Conservation (phyloP, 2,329 filamentous ascomycete genomes). For the Akanthomyces uredinophilus region DNA sequence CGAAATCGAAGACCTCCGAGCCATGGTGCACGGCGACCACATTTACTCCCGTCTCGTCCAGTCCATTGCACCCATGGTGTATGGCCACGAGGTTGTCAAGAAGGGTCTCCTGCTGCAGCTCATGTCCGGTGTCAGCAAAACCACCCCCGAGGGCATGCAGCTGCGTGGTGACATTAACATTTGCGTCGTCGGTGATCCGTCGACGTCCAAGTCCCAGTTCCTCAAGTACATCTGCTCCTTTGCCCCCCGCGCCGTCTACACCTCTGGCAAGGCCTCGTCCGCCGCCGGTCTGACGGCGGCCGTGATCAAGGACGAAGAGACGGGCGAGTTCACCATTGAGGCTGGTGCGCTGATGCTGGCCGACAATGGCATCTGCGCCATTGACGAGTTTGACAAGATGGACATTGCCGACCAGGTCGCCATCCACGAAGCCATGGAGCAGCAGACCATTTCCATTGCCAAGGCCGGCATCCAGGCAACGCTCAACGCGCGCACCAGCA, state of each 20-base stretch:
- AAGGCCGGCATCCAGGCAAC: constrained; percentile 98
- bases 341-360: constrained; percentile 96
- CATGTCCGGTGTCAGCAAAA: constrained; percentile 92
- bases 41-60: constrained; percentile 92
- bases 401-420: constrained; percentile 95
- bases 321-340: constrained; percentile 97
- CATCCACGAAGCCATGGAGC: constrained; percentile 99
- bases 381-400: constrained; percentile 99
- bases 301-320: constrained; percentile 97
- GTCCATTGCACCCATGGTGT: constrained; percentile 93
- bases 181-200: constrained; percentile 94
- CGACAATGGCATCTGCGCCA: constrained; percentile 94
- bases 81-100: constrained; percentile 95
- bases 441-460: constrained; percentile 98
- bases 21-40: constrained; percentile 92
- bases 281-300: constrained; percentile 95
- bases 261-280: constrained; percentile 94
- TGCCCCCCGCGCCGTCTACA: constrained; percentile 94
- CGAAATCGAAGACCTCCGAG: constrained; percentile 86
- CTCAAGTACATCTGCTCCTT: constrained; percentile 97
- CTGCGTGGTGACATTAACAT: constrained; percentile 98
- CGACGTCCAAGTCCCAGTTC: constrained; percentile 96
- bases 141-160: constrained; percentile 89
- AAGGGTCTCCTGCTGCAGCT: constrained; percentile 92
- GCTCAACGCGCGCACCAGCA: constrained; percentile 89